Evolutionary conservation across 306 rosid genomes (phyloP).

Genomic region (Vigna trinervia): DNA sequence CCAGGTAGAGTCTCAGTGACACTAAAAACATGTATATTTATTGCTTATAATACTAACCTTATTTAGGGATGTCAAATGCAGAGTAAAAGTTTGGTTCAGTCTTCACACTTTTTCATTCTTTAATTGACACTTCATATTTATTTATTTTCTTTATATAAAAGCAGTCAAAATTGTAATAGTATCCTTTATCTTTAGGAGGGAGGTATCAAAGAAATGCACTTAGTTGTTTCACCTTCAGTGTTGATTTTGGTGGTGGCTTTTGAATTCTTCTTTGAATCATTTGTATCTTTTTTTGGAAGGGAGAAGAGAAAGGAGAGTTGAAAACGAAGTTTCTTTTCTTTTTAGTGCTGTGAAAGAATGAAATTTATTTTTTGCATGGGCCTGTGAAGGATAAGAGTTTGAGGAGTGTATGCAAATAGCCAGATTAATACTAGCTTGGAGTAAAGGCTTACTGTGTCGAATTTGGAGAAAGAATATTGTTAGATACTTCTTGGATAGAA

Average conservation of each 20-base stretch:
- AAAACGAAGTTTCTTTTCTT: constrained; percentile 16
- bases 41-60: constrained; percentile 23
- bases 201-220: neutral
- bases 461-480: constrained; percentile 34
- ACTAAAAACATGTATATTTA: neutral
- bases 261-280: constrained; percentile 24
- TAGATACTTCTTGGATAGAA: constrained; percentile 28
- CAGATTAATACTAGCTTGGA: constrained; percentile 12
- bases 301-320: constrained; percentile 29
- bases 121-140: constrained; percentile 11
- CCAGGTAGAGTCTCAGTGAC: constrained; percentile 64
- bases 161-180: constrained; percentile 12
- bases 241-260: constrained; percentile 17
- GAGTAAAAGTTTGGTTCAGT: constrained; percentile 16
- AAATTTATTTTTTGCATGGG: constrained; percentile 32
- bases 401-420: neutral
- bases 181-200: neutral
- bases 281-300: constrained; percentile 2
- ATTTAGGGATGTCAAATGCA: constrained; percentile 1
- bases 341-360: constrained; percentile 3
- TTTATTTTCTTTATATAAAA: neutral
- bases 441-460: constrained; percentile 28
- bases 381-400: constrained; percentile 23
- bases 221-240: constrained; percentile 17
- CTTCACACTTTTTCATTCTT: constrained; percentile 20